phyloP scores from a whole-genome alignment of 805 yeast genomes.

The Schwanniomyces vanrijiae region DNA sequence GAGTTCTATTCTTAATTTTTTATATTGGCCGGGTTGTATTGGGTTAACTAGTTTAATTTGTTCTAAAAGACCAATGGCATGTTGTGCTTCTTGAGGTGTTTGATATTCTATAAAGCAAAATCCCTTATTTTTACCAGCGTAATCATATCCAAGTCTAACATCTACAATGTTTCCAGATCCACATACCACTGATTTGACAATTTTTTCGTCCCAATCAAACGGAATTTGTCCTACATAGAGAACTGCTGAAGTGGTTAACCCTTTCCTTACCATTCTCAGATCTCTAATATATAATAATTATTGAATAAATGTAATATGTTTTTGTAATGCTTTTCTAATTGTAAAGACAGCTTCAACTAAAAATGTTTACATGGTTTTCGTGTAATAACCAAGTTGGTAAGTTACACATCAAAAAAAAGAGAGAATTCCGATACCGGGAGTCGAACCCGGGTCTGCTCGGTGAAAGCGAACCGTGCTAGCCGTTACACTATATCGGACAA shows the following conservation, averaged over 20 bases:
- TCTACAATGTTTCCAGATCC: conserved; percentile 74
- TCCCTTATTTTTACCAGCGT: conserved; percentile 62
- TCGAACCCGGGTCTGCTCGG: conserved; percentile 73
- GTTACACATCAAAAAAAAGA: not conserved
- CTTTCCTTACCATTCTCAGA: conserved; percentile 7
- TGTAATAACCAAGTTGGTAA: not conserved
- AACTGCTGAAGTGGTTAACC: conserved; percentile 35
- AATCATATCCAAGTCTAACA: conserved; percentile 61
- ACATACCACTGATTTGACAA: conserved; percentile 60
- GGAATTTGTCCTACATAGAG: conserved; percentile 66
- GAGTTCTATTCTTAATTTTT: conserved; percentile 54
- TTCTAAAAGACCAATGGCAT: conserved; percentile 44
- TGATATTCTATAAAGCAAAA: conserved; percentile 64
- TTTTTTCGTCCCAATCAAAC: conserved; percentile 67
- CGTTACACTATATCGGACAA: conserved; percentile 51
- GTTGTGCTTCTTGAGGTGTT: conserved; percentile 50
- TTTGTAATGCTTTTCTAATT: no score
- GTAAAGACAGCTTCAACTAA: no score
- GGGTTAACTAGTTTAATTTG: conserved; percentile 39
- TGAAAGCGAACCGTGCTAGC: conserved; percentile 56
- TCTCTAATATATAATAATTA: not conserved
- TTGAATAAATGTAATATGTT: not conserved
- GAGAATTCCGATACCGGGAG: conserved; percentile 79
- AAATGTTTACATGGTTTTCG: not conserved
- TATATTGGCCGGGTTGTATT: conserved; percentile 37